Percentiles rank a stretch among this genome's conserved stretches.
Conservation (phyloP, 2,329 filamentous ascomycete genomes). For the Chrysosporium queenslandicum region DNA sequence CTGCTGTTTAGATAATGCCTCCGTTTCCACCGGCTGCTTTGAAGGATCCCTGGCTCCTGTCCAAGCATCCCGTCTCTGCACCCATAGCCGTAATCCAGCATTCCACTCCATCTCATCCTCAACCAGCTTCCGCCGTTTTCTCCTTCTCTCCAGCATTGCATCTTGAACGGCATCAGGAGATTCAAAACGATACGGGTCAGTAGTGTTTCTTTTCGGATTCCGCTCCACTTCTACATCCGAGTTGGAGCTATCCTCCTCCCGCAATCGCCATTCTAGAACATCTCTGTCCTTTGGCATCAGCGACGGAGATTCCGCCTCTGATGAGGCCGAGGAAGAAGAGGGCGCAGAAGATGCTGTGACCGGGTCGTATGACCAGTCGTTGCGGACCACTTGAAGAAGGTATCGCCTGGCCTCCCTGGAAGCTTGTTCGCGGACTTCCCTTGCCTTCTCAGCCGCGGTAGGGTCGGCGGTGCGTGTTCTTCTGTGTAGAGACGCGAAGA, state of each 20-base stretch:
- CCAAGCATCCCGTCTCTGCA: slow-evolving; percentile 70
- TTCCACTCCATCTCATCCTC: slow-evolving; percentile 67
- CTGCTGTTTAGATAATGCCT: slow-evolving; percentile 35
- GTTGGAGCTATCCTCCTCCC: slow-evolving; percentile 17
- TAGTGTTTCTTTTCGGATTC: neutral
- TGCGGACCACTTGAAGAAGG: slow-evolving; percentile 32
- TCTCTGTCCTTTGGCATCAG: slow-evolving; percentile 5
- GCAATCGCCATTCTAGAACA: slow-evolving; percentile 16
- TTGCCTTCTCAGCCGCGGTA: neutral
- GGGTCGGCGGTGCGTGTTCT: slow-evolving; percentile 19
- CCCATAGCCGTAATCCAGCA: slow-evolving; percentile 68
- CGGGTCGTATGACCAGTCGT: slow-evolving; percentile 35
- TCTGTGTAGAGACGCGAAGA: slow-evolving; percentile 19
- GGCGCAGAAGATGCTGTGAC: neutral
- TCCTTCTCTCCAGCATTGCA: slow-evolving; percentile 42
- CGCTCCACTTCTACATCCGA: slow-evolving; percentile 12
- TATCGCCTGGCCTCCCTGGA: slow-evolving; percentile 35
- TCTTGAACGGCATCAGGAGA: slow-evolving; percentile 33
- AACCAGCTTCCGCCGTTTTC: slow-evolving; percentile 48
- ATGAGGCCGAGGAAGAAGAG: slow-evolving; percentile 6
- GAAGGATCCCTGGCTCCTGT: slow-evolving; percentile 52
- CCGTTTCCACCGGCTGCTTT: slow-evolving; percentile 18
- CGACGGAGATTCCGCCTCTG: neutral
- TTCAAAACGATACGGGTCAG: slow-evolving; percentile 33
- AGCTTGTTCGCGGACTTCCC: slow-evolving; percentile 31